Base-by-base conservation (phyloP, 2,329 filamentous ascomycete species). In the Diaporthe vexans region DNA sequence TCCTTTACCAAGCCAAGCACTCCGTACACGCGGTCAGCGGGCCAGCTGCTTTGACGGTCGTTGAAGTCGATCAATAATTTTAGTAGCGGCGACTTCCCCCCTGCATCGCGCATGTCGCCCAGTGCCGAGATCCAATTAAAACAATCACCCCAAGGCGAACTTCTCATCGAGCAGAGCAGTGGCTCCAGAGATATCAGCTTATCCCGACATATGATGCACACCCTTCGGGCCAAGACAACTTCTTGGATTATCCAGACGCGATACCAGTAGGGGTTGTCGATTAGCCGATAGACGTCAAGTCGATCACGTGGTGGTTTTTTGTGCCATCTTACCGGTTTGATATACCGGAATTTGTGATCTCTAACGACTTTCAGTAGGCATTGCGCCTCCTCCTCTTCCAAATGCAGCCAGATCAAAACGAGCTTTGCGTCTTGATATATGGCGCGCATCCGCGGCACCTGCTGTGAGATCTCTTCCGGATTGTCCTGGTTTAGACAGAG, bases 241-340 rank as follows among this genome's bases (percentile, higher is more conserved):
- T 72, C 69, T 9, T 72, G 69, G 0, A 72, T 24, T 24, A 63
- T 51, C 69, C 69, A 72, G 17, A 43, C 19, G 3, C 69, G 69
- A 6, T 0, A 1, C 69, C 69, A 72, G 35, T 72, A 72, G 0
- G 26, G 29, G 33, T 52, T 52, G 0, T 19, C 9, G 21, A 26
- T 29, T n/a, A n/a, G n/a, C n/a, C n/a, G n/a, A n/a, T n/a, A n/a
- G n/a, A n/a, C n/a, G n/a, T n/a, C n/a, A n/a, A n/a, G n/a, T n/a
- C n/a, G n/a, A n/a, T n/a, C n/a, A n/a, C n/a, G n/a, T n/a, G n/a
- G n/a, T n/a, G n/a, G n/a, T n/a, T n/a, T n/a, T n/a, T n/a, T n/a
- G n/a, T n/a, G n/a, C n/a, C n/a, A n/a, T n/a, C n/a, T n/a, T n/a
- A n/a, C n/a, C n/a, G n/a, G n/a, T n/a, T n/a, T n/a, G n/a, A n/a